Percentiles rank a stretch among this genome's conserved stretches.
phyloP scores from a whole-genome alignment of 2,329 filamentous ascomycete genomes.

The Cercospora canescens region DNA sequence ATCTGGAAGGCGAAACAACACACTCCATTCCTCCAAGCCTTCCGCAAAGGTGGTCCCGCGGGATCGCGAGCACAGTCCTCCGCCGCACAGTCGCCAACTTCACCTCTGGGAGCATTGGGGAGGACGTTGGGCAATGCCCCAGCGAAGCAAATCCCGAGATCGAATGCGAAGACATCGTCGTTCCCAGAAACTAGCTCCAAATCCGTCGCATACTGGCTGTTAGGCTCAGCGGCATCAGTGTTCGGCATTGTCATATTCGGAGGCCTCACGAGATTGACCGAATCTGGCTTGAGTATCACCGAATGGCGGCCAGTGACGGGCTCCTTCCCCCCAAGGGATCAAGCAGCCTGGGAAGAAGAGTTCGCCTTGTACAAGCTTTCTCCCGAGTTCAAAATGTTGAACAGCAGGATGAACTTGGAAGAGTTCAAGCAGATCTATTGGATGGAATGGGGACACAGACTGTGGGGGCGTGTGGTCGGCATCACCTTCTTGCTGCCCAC shows the following conservation, averaged over 20 bases:
- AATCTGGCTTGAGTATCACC: conserved; percentile 96
- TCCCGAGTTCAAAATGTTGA: conserved; percentile 89
- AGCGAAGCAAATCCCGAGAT: not conserved
- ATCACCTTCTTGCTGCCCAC: conserved; percentile 86
- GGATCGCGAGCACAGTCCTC: conserved; percentile 25
- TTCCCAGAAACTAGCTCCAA: conserved; percentile 59
- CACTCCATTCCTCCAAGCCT: conserved; percentile 38
- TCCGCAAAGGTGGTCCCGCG: conserved; percentile 29
- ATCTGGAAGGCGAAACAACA: conserved; percentile 27
- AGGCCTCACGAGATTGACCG: conserved; percentile 87
- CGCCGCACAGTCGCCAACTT: conserved; percentile 22
- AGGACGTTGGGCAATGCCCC: conserved; percentile 28
- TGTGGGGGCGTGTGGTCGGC: conserved; percentile 92
- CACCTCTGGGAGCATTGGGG: conserved; percentile 36
- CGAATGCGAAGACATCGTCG: conserved; percentile 17
- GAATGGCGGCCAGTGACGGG: conserved; percentile 98
- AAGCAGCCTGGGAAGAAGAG: conserved; percentile 84
- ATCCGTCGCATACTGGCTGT: conserved; percentile 84
- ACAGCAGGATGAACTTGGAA: conserved; percentile 85
- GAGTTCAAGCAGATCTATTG: conserved; percentile 99
- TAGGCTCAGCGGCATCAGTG: conserved; percentile 87
- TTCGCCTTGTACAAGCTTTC: conserved; percentile 91
- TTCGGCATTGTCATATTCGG: conserved; percentile 97
- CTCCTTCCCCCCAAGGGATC: conserved; percentile 76
- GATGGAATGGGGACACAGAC: conserved; percentile 96